Evolutionary conservation across 2,329 filamentous ascomycete species (phyloP).

Genomic region (Neophaeococcomyces mojaviensis): DNA sequence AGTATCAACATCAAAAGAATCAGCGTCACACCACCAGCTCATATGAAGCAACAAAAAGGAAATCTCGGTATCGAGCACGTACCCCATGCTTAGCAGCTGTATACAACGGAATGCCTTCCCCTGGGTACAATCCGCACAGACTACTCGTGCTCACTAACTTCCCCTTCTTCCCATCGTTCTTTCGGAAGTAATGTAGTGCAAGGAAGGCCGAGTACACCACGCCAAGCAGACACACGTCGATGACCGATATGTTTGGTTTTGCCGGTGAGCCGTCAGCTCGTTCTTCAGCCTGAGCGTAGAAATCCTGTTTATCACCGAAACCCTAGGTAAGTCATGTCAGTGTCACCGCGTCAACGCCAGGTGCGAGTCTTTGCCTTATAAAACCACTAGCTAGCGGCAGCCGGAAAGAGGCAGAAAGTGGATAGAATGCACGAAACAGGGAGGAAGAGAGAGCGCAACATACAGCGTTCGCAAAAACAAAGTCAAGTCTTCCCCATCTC

Average conservation of each 20-base stretch:
- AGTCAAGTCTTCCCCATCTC: not conserved
- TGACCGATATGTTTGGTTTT: constrained; percentile 27
- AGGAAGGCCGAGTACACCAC: constrained; percentile 30
- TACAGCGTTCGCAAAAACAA: not conserved
- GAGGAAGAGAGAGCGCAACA: not conserved
- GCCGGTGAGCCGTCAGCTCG: constrained; percentile 13
- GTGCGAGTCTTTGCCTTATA: too few species aligned
- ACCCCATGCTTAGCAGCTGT: constrained; percentile 35
- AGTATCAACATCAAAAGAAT: too few species aligned
- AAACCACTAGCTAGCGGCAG: too few species aligned
- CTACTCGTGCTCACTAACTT: constrained; percentile 28
- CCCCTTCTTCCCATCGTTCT: constrained; percentile 11
- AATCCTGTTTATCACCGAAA: not conserved
- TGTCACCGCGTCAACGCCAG: not conserved
- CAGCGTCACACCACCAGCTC: not conserved
- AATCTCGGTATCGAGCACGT: not conserved
- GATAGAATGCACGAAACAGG: too few species aligned
- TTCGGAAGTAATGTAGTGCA: constrained; percentile 29
- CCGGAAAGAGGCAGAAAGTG: too few species aligned
- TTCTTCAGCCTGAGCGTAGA: not conserved
- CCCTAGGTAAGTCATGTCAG: not conserved
- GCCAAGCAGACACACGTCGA: constrained; percentile 26
- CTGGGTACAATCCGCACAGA: constrained; percentile 26
- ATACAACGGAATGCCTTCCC: constrained; percentile 31
- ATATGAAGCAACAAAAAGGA: not conserved